phyloP scores from a whole-genome alignment of 2,329 filamentous ascomycete species.

The Fusarium bactridioides region DNA sequence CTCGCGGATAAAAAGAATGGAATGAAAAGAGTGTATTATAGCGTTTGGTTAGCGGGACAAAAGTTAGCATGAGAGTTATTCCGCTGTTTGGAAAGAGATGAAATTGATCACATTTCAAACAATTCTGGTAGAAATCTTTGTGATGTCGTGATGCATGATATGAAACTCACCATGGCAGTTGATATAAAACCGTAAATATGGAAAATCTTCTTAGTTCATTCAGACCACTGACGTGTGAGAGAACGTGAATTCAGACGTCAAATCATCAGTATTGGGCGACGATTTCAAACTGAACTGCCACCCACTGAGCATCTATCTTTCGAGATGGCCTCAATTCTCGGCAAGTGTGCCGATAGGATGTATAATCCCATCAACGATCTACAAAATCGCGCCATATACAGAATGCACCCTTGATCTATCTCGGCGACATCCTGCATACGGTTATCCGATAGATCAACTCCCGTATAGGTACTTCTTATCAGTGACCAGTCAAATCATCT shows the following conservation, averaged over 20 bases:
- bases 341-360: background rate
- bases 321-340: background rate
- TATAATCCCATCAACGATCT: background rate
- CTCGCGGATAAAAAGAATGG: background rate
- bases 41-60: conserved; percentile 23
- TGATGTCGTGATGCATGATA: background rate
- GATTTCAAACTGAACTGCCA: background rate
- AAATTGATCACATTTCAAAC: conserved; percentile 1
- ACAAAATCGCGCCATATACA: background rate
- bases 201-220: background rate
- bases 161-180: background rate
- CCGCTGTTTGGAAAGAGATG: background rate
- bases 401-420: background rate
- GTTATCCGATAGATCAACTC: conserved; percentile 11
- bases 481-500: background rate
- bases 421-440: background rate
- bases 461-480: background rate
- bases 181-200: rapidly evolving
- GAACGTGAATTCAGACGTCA: no score
- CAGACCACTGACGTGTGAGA: no score
- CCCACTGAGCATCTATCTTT: background rate
- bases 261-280: background rate
- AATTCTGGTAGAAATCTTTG: no score
- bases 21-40: conserved; percentile 3
- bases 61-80: conserved; percentile 1